These are phyloP conservation scores for Ceratocystis lukuohia DNA, from an alignment of 2,329 filamentous ascomycete species.

Conservation along the genomic window DNA sequence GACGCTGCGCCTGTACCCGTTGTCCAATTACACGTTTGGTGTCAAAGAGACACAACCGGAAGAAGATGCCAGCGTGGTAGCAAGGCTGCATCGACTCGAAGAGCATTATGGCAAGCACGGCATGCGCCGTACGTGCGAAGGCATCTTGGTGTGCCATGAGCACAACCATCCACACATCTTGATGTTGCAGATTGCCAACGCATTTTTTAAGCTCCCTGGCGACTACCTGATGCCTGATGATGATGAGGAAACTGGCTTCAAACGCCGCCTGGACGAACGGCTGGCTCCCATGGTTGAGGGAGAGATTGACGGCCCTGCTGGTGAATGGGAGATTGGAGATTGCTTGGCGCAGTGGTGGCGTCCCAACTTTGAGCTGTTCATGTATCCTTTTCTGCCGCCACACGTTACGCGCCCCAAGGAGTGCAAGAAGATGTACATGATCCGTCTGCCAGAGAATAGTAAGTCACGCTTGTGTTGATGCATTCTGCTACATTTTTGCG, in stretches of 20 bases:
- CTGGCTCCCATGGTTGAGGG: constrained; percentile 79
- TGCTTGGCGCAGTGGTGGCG: constrained; percentile 97
- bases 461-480: constrained; percentile 27
- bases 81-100: constrained; percentile 83
- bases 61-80: constrained; percentile 89
- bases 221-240: constrained; percentile 85
- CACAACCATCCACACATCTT: constrained; percentile 98
- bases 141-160: constrained; percentile 93
- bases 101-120: constrained; percentile 86
- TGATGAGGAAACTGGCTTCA: constrained; percentile 91
- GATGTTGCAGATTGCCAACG: constrained; percentile 98
- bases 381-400: constrained; percentile 96
- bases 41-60: constrained; percentile 97
- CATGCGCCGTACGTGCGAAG: constrained; percentile 95
- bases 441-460: constrained; percentile 87
- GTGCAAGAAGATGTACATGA: constrained; percentile 98
- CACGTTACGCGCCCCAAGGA: constrained; percentile 96
- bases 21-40: constrained; percentile 98
- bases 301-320: constrained; percentile 64
- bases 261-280: constrained; percentile 78
- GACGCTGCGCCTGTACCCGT: constrained; percentile 81
- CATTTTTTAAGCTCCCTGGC: constrained; percentile 96
- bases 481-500: not conserved
- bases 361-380: constrained; percentile 98
- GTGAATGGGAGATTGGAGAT: constrained; percentile 85